Conservation (phyloP, 768 basidiomycete genomes). For the Tubosaeta sp. region DNA sequence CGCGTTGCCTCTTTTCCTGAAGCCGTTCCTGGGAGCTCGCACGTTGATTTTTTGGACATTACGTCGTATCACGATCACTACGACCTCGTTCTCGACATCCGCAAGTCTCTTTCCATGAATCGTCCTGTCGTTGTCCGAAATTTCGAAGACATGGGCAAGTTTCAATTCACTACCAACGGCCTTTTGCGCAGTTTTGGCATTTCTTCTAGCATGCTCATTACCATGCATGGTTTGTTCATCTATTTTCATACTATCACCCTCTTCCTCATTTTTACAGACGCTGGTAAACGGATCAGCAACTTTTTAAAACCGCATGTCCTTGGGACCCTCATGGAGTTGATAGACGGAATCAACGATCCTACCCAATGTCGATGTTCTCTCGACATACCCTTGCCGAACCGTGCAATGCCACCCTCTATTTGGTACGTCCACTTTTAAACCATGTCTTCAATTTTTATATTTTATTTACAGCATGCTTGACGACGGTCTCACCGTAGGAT, state of each 20-base stretch:
- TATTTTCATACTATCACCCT: too few relatives aligned
- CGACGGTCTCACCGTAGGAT: constrained; percentile 2
- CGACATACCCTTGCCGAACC: background rate
- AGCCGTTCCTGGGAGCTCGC: background rate
- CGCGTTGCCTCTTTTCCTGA: background rate
- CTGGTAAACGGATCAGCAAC: background rate
- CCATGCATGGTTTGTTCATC: background rate
- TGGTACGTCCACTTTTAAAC: too few relatives aligned
- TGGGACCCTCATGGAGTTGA: background rate
- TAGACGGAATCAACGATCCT: background rate
- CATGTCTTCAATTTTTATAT: too few relatives aligned
- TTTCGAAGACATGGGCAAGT: too few relatives aligned
- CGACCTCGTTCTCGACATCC: background rate
- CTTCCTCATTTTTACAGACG: background rate
- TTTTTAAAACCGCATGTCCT: background rate
- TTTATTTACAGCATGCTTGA: too few relatives aligned
- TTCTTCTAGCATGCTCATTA: background rate
- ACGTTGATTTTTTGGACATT: background rate
- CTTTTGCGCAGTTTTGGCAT: background rate
- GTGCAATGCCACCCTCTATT: background rate
- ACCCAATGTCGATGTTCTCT: background rate
- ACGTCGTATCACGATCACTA: background rate
- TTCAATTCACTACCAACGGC: background rate
- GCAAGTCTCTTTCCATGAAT: background rate
- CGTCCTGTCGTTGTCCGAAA: background rate